Percentiles rank a stretch among this genome's conserved stretches.
Evolutionary conservation across 108 stramenopile species (phyloP).

Genomic region (Fistulifera pelliculosa): DNA sequence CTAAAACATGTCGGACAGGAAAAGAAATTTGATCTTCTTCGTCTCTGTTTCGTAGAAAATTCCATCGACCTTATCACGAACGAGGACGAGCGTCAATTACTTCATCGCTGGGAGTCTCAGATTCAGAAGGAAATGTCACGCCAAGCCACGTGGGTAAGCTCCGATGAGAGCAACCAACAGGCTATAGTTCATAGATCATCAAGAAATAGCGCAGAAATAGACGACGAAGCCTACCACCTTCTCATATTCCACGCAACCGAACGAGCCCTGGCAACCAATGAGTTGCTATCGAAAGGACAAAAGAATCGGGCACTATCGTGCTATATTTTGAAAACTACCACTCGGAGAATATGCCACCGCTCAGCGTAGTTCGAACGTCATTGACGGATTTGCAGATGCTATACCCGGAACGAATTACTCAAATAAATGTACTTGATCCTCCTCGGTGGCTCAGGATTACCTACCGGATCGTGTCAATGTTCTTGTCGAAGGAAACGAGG

Average conservation of each 20-base stretch:
- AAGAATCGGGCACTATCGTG: slow-evolving; percentile 15
- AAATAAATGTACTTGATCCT: too few species aligned
- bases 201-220: background rate
- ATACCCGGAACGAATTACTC: slow-evolving; percentile 23
- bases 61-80: too few species aligned
- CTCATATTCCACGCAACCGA: slow-evolving; percentile 15
- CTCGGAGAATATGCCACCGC: slow-evolving; percentile 11
- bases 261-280: slow-evolving; percentile 15
- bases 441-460: slow-evolving; percentile 5
- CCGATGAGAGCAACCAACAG: too few species aligned
- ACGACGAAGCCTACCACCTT: slow-evolving; percentile 16
- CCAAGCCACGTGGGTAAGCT: too few species aligned
- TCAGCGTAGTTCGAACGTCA: slow-evolving; percentile 7
- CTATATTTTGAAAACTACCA: slow-evolving; percentile 12
- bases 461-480: slow-evolving; percentile 18
- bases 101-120: too few species aligned
- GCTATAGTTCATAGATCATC: too few species aligned
- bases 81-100: too few species aligned
- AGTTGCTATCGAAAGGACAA: slow-evolving; percentile 12
- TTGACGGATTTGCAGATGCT: slow-evolving; percentile 11
- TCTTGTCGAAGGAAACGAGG: slow-evolving; percentile 16
- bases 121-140: too few species aligned
- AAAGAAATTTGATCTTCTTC: too few species aligned
- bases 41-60: too few species aligned
- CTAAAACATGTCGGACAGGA: too few species aligned